Base-by-base conservation (phyloP, 345 rosid genomes). In the Tarenaya hassleriana region DNA sequence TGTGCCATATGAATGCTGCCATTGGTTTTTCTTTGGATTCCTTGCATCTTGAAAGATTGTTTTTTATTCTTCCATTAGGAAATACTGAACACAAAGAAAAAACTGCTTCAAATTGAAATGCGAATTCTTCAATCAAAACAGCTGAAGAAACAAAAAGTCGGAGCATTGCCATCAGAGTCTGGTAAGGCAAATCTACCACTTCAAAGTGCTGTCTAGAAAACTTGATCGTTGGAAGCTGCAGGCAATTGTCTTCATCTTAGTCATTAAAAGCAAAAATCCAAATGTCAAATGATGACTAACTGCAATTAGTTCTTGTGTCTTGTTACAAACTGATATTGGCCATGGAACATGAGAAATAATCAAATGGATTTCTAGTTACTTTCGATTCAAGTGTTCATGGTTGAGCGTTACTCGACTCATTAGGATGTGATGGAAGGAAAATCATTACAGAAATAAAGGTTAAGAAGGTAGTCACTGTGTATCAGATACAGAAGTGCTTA, bases 1-100 rank as follows among this genome's bases (percentile, higher is more conserved):
- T 45, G 16, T 21, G 6, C 58, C 58, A 8, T 35, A 46, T 44
- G 14, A 17, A 34, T 42, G 19, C 10, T 62, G 14, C 37, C n/a
- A 39, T 38, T 24, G 29, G 52, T 50, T 19, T 20, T 29, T 39
- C 14, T 39, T 34, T 52, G 16, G 42, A 46, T 19, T 20, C 15
- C 40, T 40, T 42, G 27, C 39, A 48, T 39, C n/a, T 38, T 55
- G 16, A 41, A 12, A 6, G 24, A 39, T n/a, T 14, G 32, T 12
- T 46, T 27, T 49, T 43, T 16, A 40, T 60, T 18, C 56, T 60
- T 52, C 44, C 18, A 37, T 53, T 46, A 69, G 74, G 72, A 69
- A 55, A 62, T 69, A 20, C 50, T 34, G 35, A 62, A 19, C 55
- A 24, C 69, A 45, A 73, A 69, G 58, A 67, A 73, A 62, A 73